Conservation (phyloP, 2,329 filamentous ascomycete species). For the Drechslera avenae region DNA sequence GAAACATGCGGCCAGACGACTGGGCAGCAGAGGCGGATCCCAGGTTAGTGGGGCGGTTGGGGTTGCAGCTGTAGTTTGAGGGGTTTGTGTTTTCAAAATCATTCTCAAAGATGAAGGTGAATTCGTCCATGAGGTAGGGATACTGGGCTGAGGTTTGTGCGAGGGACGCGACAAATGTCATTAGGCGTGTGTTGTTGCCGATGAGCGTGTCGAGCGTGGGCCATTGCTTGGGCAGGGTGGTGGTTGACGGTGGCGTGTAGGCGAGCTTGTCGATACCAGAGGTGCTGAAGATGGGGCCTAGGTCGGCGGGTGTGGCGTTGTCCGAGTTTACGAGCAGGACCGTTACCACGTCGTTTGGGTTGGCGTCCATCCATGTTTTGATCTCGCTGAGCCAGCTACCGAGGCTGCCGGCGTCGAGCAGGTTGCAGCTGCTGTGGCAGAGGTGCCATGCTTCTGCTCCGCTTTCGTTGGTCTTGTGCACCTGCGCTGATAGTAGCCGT, state of each 20-base stretch:
- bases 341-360: constrained; percentile 77
- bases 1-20: constrained; percentile 64
- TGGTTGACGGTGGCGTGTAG: constrained; percentile 48
- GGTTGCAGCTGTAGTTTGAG: constrained; percentile 72
- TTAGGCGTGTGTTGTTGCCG: constrained; percentile 64
- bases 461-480: constrained; percentile 63
- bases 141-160: constrained; percentile 41
- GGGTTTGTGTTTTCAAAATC: constrained; percentile 67
- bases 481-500: constrained; percentile 72
- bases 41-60: constrained; percentile 66
- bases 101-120: constrained; percentile 74
- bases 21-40: constrained; percentile 57
- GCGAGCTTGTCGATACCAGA: constrained; percentile 66
- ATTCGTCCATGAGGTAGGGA: constrained; percentile 68
- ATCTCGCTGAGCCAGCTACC: constrained; percentile 67
- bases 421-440: constrained; percentile 70
- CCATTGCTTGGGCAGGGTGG: constrained; percentile 64
- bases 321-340: constrained; percentile 75
- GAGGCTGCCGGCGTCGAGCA: constrained; percentile 72
- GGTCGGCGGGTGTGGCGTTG: constrained; percentile 59
- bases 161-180: constrained; percentile 69
- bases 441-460: constrained; percentile 60
- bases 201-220: constrained; percentile 76
- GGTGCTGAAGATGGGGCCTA: constrained; percentile 54
- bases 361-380: constrained; percentile 69